A percentile compares a stretch with the other conserved stretches of the same genome.
Conservation (phyloP, 768 basidiomycete species). For the Suillus lakei region DNA sequence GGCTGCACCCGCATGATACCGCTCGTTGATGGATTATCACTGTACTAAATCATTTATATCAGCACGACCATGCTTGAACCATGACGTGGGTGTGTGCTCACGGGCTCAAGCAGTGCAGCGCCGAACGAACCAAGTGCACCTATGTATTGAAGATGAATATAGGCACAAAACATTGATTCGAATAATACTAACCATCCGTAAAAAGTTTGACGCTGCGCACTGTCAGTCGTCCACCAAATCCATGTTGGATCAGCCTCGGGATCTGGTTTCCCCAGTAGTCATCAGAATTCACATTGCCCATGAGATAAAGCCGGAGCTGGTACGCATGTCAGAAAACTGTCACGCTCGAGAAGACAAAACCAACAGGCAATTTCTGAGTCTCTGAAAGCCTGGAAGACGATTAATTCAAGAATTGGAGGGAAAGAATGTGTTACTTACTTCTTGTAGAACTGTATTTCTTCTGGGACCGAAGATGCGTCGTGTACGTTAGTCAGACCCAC, state of each 20-base stretch:
- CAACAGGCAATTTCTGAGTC: constrained; percentile 67
- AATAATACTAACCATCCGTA: constrained; percentile 62
- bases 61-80: not conserved
- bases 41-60: constrained; percentile 48
- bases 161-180: not conserved
- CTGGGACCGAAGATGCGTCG: constrained; percentile 66
- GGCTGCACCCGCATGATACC: constrained; percentile 72
- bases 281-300: constrained; percentile 57
- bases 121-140: constrained; percentile 93
- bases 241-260: constrained; percentile 63
- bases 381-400: constrained; percentile 63
- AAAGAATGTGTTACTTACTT: constrained; percentile 45
- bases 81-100: constrained; percentile 12
- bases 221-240: constrained; percentile 55
- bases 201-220: constrained; percentile 75
- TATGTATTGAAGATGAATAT: constrained; percentile 36
- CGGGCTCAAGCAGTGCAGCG: constrained; percentile 81
- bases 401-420: constrained; percentile 4
- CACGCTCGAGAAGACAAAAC: constrained; percentile 23
- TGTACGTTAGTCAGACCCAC: constrained; percentile 88
- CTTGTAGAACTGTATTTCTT: constrained; percentile 65
- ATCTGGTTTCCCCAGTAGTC: constrained; percentile 71
- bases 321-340: not conserved
- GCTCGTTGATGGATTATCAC: constrained; percentile 70
- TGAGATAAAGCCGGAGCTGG: constrained; percentile 65